Percentiles rank a stretch among this genome's conserved stretches.
These are phyloP conservation scores for Westerdykella aurantiaca DNA, from an alignment of 2,329 filamentous ascomycete genomes.

Conservation along the genomic window DNA sequence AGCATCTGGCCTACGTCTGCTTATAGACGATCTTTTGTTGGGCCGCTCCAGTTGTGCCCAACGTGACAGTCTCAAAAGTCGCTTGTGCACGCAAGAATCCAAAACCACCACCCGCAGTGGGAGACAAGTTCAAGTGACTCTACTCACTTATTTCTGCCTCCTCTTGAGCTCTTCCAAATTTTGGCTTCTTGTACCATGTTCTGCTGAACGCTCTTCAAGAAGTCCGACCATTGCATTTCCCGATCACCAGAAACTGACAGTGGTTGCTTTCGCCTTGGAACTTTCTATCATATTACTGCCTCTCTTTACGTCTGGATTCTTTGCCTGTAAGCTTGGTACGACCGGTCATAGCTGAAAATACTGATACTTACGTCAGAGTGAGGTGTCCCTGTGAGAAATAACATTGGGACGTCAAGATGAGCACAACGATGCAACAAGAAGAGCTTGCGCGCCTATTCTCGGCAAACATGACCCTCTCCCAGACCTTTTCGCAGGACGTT, in stretches of 20 bases:
- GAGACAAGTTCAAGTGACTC: too few relatives aligned
- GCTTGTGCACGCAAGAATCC: too few relatives aligned
- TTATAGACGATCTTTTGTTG: background rate
- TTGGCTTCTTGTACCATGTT: too few relatives aligned
- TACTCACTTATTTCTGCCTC: too few relatives aligned
- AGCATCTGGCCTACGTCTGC: background rate
- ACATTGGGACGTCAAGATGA: constrained; percentile 28
- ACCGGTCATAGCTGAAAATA: constrained; percentile 6
- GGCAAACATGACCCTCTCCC: constrained; percentile 62
- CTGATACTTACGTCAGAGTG: constrained; percentile 42
- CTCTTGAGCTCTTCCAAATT: too few relatives aligned
- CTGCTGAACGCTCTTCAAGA: too few relatives aligned
- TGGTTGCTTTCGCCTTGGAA: too few relatives aligned
- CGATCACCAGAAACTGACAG: too few relatives aligned
- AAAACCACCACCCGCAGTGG: too few relatives aligned
- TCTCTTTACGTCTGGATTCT: constrained; percentile 20
- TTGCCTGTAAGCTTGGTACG: constrained; percentile 39
- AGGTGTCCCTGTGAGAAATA: constrained; percentile 39
- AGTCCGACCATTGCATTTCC: too few relatives aligned
- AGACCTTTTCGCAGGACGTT: constrained; percentile 24
- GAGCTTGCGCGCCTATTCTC: constrained; percentile 78
- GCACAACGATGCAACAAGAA: constrained; percentile 59
- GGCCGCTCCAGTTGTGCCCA: background rate
- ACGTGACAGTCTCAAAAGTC: background rate
- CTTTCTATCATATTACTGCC: too few relatives aligned